These are phyloP conservation scores for Dactylellina sp. DNA, from an alignment of 2,329 filamentous ascomycete genomes.

Conservation along the genomic window DNA sequence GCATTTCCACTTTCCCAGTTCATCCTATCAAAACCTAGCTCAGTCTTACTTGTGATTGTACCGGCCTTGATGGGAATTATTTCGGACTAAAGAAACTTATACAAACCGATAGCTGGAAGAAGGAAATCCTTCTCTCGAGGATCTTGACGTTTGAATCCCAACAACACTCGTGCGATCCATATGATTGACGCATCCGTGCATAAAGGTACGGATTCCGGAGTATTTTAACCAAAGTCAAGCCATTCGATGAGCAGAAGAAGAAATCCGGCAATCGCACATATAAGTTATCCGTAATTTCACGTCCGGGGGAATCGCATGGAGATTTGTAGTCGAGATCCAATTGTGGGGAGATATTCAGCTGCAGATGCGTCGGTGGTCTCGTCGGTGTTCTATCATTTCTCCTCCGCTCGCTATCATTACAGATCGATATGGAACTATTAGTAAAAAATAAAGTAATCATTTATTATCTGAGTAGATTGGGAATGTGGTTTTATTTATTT, in stretches of 20 bases:
- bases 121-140: slow-evolving; percentile 12
- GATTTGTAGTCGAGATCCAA: slow-evolving; percentile 16
- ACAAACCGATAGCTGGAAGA: slow-evolving; percentile 11
- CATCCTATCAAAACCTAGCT: slow-evolving; percentile 6
- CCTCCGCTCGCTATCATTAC: slow-evolving; percentile 19
- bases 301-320: slow-evolving; percentile 6
- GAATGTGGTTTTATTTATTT: not conserved
- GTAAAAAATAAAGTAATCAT: not conserved
- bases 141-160: not conserved
- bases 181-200: slow-evolving; percentile 21
- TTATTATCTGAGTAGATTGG: not conserved
- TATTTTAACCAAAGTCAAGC: slow-evolving; percentile 5
- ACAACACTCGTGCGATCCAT: slow-evolving; percentile 6
- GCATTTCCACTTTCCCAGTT: slow-evolving; percentile 4
- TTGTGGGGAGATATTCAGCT: slow-evolving; percentile 11
- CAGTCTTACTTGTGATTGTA: not conserved
- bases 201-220: slow-evolving; percentile 9
- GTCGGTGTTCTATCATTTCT: slow-evolving; percentile 13
- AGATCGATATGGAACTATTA: not conserved
- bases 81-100: slow-evolving; percentile 3
- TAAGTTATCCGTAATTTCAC: slow-evolving; percentile 18
- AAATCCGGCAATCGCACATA: slow-evolving; percentile 15
- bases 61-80: not conserved
- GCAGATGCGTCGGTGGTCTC: slow-evolving; percentile 1
- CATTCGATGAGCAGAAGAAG: slow-evolving; percentile 8